Percentiles rank a stretch among this genome's conserved stretches.
Evolutionary conservation across 2,329 filamentous ascomycete genomes (phyloP).

Genomic region (Diaporthe sp.): DNA sequence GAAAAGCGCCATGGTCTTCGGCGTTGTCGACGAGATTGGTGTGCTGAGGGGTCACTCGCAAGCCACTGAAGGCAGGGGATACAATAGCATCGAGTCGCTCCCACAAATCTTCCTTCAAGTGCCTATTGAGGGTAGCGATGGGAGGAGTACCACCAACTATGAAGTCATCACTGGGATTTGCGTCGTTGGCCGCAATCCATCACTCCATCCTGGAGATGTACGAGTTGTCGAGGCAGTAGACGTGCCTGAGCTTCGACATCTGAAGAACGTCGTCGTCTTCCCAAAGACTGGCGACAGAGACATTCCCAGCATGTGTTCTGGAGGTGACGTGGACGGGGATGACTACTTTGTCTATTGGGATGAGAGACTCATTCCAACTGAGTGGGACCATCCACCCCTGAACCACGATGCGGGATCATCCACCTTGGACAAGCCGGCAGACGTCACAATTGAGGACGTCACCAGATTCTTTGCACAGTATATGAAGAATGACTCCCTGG

Average conservation of each 20-base stretch:
- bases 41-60: slow-evolving; percentile 79
- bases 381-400: slow-evolving; percentile 85
- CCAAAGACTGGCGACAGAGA: slow-evolving; percentile 87
- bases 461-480: slow-evolving; percentile 90
- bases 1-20: slow-evolving; percentile 88
- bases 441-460: slow-evolving; percentile 81
- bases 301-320: slow-evolving; percentile 93
- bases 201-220: slow-evolving; percentile 92
- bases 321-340: slow-evolving; percentile 95
- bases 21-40: slow-evolving; percentile 87
- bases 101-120: slow-evolving; percentile 94
- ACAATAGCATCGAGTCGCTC: slow-evolving; percentile 58
- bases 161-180: slow-evolving; percentile 82
- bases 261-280: slow-evolving; percentile 89
- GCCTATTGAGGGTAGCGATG: slow-evolving; percentile 58
- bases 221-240: slow-evolving; percentile 89
- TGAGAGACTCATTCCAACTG: slow-evolving; percentile 74
- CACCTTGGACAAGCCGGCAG: slow-evolving; percentile 49
- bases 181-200: slow-evolving; percentile 90
- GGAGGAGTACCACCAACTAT: slow-evolving; percentile 67
- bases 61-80: slow-evolving; percentile 53
- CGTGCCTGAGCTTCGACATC: slow-evolving; percentile 77
- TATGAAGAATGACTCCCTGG: slow-evolving; percentile 90
- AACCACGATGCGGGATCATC: slow-evolving; percentile 65
- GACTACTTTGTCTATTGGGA: slow-evolving; percentile 98